phyloP scores from a whole-genome alignment of 2,329 filamentous ascomycete genomes.

The Neonectria sp. region DNA sequence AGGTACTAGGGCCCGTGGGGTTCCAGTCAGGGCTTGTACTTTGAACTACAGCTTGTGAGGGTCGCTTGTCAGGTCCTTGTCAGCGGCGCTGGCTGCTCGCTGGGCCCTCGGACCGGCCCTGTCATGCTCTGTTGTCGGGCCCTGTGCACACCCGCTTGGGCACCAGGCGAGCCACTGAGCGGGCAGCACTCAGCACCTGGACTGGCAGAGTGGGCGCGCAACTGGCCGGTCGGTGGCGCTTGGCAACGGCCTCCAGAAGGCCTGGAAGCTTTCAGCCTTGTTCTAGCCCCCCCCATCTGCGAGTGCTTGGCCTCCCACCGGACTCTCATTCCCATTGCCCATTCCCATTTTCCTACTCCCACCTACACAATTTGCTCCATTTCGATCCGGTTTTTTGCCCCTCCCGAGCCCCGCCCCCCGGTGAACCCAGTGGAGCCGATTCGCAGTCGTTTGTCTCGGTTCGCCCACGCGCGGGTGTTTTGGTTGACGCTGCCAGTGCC shows the following conservation, averaged over 20 bases:
- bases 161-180: neutral
- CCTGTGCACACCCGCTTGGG: too few relatives aligned
- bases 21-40: neutral
- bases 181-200: too few relatives aligned
- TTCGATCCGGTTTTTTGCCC: neutral
- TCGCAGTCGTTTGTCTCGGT: conserved; percentile 22
- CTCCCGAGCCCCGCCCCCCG: conserved; percentile 3
- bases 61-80: too few relatives aligned
- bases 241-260: conserved; percentile 27
- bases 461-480: conserved; percentile 17
- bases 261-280: conserved; percentile 31
- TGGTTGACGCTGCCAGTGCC: conserved; percentile 9
- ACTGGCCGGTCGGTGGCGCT: conserved; percentile 12
- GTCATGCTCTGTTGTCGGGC: too few relatives aligned
- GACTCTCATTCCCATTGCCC: conserved; percentile 7
- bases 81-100: too few relatives aligned
- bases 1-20: too few relatives aligned
- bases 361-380: neutral
- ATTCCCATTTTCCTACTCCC: conserved; percentile 4
- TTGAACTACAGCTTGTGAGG: too few relatives aligned
- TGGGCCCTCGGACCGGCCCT: too few relatives aligned
- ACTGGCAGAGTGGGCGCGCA: neutral
- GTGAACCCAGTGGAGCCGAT: conserved; percentile 16
- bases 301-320: neutral
- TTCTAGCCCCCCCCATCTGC: conserved; percentile 18